Evolutionary conservation across 305 asterid genomes (phyloP).

Genomic region (Fraxinus latifolia): DNA sequence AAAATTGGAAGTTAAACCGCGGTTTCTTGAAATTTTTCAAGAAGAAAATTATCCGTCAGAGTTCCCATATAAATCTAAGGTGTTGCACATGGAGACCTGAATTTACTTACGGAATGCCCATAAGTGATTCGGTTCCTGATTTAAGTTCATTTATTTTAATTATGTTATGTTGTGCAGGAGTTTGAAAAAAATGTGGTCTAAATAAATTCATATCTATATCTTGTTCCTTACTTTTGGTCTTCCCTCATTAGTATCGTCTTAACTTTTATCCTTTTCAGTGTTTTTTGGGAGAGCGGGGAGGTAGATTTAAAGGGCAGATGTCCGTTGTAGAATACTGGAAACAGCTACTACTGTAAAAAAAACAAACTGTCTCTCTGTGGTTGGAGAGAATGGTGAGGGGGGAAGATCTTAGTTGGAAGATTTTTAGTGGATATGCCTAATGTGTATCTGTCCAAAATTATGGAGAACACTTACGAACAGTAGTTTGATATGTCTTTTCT

Average conservation of each 20-base stretch:
- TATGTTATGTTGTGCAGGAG: neutral
- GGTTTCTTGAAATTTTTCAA: conserved; percentile 84
- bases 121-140: conserved; percentile 11
- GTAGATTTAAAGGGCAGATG: neutral
- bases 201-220: conserved; percentile 8
- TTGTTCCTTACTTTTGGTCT: conserved; percentile 1
- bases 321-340: neutral
- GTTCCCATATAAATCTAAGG: conserved; percentile 90
- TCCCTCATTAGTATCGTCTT: neutral
- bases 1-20: conserved; percentile 85
- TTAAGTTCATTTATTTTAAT: neutral
- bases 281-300: neutral
- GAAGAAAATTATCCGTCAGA: conserved; percentile 88
- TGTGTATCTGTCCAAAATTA: neutral
- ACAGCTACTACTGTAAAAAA: neutral
- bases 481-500: neutral
- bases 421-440: neutral
- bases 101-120: neutral
- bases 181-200: neutral
- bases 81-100: conserved; percentile 25
- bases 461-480: neutral
- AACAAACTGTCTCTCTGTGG: neutral
- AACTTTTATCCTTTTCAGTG: neutral
- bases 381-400: neutral
- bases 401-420: conserved; percentile 1